Evolutionary conservation across 2,329 filamentous ascomycete species (phyloP).

Genomic region (Penicillium sp.): DNA sequence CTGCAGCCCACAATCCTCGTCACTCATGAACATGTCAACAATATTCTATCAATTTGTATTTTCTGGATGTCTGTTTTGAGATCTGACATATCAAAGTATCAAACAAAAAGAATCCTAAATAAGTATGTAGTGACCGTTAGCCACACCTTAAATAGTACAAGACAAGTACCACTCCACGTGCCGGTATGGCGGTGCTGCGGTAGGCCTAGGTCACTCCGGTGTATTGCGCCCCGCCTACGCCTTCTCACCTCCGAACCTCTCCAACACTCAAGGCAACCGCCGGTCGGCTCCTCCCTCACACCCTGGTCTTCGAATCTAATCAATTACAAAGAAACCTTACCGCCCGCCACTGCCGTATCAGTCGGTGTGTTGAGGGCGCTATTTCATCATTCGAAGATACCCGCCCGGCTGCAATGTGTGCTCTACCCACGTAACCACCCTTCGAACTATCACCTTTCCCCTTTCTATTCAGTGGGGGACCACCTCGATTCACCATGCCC

Average conservation of each 20-base stretch:
- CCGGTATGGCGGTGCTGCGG: constrained; percentile 8
- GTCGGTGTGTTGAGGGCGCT: constrained; percentile 12
- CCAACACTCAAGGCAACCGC: constrained; percentile 19
- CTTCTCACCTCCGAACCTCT: constrained; percentile 9
- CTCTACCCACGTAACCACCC: constrained; percentile 9
- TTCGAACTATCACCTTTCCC: constrained; percentile 3
- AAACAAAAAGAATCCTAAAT: background rate
- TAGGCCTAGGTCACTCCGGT: constrained; percentile 11
- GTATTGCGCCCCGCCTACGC: constrained; percentile 14
- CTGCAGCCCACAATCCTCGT: background rate
- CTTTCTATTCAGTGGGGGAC: constrained; percentile 1
- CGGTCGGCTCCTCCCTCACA: constrained; percentile 19
- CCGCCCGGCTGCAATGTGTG: constrained; percentile 17
- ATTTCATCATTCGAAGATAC: constrained; percentile 6
- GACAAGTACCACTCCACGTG: constrained; percentile 18
- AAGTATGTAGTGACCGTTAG: background rate
- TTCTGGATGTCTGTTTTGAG: background rate
- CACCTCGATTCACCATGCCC: constrained; percentile 37
- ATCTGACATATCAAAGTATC: background rate
- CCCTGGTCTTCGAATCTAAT: background rate
- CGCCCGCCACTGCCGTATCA: background rate
- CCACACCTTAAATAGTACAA: constrained; percentile 9
- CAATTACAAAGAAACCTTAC: background rate
- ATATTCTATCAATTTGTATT: background rate
- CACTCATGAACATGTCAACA: background rate